phyloP scores from a whole-genome alignment of 768 basidiomycete genomes.

The Trametes meyenii region DNA sequence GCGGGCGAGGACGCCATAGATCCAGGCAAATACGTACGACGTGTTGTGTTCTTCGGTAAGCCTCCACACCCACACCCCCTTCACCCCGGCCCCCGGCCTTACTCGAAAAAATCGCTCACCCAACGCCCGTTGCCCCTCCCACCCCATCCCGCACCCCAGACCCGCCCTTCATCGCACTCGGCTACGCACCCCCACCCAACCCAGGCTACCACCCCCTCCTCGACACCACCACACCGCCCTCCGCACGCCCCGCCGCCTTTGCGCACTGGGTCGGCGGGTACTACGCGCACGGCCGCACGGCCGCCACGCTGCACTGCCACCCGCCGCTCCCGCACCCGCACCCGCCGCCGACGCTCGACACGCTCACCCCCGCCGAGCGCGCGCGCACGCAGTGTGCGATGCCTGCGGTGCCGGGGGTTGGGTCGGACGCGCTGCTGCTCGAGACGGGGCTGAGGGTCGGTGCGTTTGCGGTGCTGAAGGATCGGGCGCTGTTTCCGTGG shows the following conservation, averaged over 20 bases:
- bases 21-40: slow-evolving; percentile 13
- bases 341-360: slow-evolving; percentile 13
- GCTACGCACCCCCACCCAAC: background rate
- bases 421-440: slow-evolving; percentile 21
- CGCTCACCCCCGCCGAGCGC: slow-evolving; percentile 16
- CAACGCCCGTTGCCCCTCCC: too few relatives aligned
- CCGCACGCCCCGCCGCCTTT: background rate
- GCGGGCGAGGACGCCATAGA: background rate
- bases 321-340: slow-evolving; percentile 6
- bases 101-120: too few relatives aligned
- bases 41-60: slow-evolving; percentile 19
- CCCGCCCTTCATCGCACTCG: background rate
- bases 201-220: slow-evolving; percentile 11
- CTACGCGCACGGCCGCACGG: slow-evolving; percentile 4
- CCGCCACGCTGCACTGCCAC: slow-evolving; percentile 17
- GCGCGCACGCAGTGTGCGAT: background rate
- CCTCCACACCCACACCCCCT: too few relatives aligned
- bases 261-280: slow-evolving; percentile 16
- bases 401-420: slow-evolving; percentile 10
- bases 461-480: background rate
- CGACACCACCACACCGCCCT: background rate
- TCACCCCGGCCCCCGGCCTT: too few relatives aligned
- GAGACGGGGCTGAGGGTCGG: slow-evolving; percentile 10
- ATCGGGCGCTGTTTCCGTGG: slow-evolving; percentile 12
- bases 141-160: background rate